A percentile compares a stretch with the other conserved stretches of the same genome.
phyloP scores from a whole-genome alignment of 2,329 filamentous ascomycete species.

The Aspergillus arachidicola region DNA sequence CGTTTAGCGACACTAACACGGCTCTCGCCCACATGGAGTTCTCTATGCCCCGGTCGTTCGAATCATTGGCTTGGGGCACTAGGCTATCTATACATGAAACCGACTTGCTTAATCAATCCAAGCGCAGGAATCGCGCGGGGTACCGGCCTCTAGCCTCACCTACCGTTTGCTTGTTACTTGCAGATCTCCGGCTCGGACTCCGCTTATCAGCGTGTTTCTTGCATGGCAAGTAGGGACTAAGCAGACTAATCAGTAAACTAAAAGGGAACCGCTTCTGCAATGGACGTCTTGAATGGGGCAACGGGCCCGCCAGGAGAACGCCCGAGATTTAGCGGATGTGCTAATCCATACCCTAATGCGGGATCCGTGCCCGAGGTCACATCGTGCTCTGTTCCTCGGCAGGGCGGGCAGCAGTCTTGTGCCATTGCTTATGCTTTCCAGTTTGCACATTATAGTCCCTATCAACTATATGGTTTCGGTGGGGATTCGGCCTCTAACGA shows the following conservation, averaged over 20 bases:
- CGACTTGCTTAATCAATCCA: not conserved
- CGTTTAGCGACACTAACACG: not conserved
- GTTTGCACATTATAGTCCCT: not conserved
- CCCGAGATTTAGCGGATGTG: not conserved
- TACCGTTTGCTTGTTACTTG: not conserved
- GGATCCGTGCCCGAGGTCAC: not conserved
- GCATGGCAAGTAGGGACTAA: not conserved
- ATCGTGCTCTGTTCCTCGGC: not conserved
- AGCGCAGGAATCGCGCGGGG: not conserved
- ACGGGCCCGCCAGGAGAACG: not conserved
- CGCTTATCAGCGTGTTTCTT: not conserved
- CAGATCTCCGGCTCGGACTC: slow-evolving; percentile 2
- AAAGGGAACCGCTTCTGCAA: not conserved
- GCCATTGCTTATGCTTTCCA: not conserved
- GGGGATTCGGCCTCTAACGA: not conserved
- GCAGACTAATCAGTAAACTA: not conserved
- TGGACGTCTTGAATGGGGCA: not conserved
- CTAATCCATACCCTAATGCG: not conserved
- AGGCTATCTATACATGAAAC: not conserved
- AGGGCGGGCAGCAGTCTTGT: not conserved
- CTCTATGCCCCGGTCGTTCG: not conserved
- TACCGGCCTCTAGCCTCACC: not conserved
- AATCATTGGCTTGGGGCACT: not conserved
- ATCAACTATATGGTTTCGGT: not conserved
- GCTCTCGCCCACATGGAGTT: not conserved